Conservation (phyloP, 2,329 filamentous ascomycete species). For the Fusarium sp. region DNA sequence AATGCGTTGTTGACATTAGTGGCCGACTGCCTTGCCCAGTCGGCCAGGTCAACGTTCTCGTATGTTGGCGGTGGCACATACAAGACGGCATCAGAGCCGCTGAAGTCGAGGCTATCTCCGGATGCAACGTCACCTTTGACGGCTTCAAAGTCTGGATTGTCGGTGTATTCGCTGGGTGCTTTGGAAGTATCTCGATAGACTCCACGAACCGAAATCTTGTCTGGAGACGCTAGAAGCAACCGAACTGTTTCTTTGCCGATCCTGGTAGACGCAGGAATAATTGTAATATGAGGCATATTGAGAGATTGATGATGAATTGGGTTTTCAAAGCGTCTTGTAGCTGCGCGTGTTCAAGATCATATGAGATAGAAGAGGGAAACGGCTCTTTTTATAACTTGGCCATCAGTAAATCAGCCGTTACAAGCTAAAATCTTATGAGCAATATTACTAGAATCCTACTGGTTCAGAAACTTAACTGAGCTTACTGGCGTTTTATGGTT, state of each 20-base stretch:
- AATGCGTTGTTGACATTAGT: slow-evolving; percentile 41
- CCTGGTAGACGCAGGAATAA: slow-evolving; percentile 49
- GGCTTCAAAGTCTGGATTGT: slow-evolving; percentile 43
- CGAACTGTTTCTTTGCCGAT: slow-evolving; percentile 45
- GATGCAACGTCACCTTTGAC: slow-evolving; percentile 45
- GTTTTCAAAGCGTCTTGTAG: no score
- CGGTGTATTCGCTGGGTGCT: slow-evolving; percentile 44
- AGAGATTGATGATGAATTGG: background rate
- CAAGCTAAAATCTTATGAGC: no score
- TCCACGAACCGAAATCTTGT: slow-evolving; percentile 37
- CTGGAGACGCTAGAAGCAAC: slow-evolving; percentile 38
- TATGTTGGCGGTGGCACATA: slow-evolving; percentile 49
- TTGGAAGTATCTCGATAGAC: slow-evolving; percentile 48
- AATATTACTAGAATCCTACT: no score
- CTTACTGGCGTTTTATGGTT: background rate
- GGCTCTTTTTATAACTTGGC: no score
- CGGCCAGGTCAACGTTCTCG: slow-evolving; percentile 37
- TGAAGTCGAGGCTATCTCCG: slow-evolving; percentile 43
- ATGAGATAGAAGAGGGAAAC: no score
- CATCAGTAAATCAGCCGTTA: no score
- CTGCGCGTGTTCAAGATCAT: no score
- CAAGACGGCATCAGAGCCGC: slow-evolving; percentile 46
- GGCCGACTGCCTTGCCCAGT: slow-evolving; percentile 41
- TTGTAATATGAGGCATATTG: slow-evolving; percentile 46
- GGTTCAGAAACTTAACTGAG: background rate